Base-by-base conservation (phyloP, 139 green algal genomes). In the Chlamydomonas sphaeroides region DNA sequence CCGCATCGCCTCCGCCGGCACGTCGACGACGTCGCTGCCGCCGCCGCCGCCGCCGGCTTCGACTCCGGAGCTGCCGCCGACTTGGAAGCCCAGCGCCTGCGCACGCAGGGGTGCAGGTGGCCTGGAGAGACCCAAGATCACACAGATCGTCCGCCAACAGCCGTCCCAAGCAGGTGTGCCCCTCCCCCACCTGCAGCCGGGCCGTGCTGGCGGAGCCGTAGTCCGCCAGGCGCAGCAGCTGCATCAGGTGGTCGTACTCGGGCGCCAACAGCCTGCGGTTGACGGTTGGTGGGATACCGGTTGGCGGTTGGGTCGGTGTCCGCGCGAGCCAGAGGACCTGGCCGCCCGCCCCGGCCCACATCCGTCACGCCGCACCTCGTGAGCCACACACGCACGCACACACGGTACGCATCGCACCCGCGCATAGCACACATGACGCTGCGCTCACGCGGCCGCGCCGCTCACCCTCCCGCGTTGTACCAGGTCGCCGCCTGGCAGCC, bases 241-340 rank as follows among this genome's bases (percentile, higher is more conserved):
- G 20, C 21, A 71, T 14, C 33, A 80, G 39, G 59, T 80, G 74
- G 56, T 80, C 74, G 74, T 62, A 80, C 61, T 80, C 74, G 74
- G 74, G 59, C 1, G 74, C 74, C 21, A 80, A 59, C 39, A 80
- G 59, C 6, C 74, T 80, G 72, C 11, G 33, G n/a, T 33, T 7
- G 25, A 15, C 11, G 62, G 62, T 4, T 14, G 33, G 62, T 32
- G 32, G 62, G 62, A 26, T 32, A 32, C 10, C 2, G 62, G 62
- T 45, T 66, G 5, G 59, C 5, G 28, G 59, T 30, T 62, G 53
- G 26, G 20, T 30, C 5, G 53, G 53, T n/a, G 15, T 14, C 11
- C 45, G 45, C 45, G 11, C 11, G 14, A 10, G 45, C 45, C 45
- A 53, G 45, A 14, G 45, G 20, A 61, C 2, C 56, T 1, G 15